These are phyloP conservation scores for Mortierella sp. DNA, from an alignment of 371 early-diverging fungal genomes.

Conservation along the genomic window DNA sequence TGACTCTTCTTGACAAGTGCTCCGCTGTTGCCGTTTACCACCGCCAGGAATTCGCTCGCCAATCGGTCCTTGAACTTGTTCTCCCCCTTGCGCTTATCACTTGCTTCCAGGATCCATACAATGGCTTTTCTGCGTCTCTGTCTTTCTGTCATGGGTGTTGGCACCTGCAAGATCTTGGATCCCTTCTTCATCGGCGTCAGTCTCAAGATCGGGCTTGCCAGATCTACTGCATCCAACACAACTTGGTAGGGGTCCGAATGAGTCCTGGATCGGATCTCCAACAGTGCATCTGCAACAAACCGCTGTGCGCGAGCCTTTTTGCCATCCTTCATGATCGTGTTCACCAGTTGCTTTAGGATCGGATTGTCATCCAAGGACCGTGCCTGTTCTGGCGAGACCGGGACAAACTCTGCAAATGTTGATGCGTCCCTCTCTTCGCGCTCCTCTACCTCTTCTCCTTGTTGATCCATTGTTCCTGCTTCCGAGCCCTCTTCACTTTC, in stretches of 20 bases:
- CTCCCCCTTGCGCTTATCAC: constrained; percentile 68
- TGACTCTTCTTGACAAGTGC: constrained; percentile 71
- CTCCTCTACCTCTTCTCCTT: constrained; percentile 1
- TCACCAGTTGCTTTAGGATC: constrained; percentile 80
- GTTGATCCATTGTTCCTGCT: constrained; percentile 4
- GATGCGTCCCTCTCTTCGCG: background rate
- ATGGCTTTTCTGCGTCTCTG: constrained; percentile 87
- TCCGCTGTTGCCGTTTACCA: constrained; percentile 78
- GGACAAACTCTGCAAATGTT: constrained; percentile 26
- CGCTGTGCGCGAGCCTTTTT: constrained; percentile 83
- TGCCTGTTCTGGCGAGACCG: constrained; percentile 22
- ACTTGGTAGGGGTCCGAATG: constrained; percentile 73
- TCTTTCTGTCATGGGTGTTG: constrained; percentile 81
- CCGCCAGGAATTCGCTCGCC: constrained; percentile 83
- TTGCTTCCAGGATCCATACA: constrained; percentile 89
- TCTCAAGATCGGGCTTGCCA: constrained; percentile 82
- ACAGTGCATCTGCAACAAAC: constrained; percentile 74
- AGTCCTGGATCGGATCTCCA: constrained; percentile 72
- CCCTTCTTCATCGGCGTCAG: constrained; percentile 77
- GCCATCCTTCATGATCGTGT: constrained; percentile 89
- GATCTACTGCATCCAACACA: constrained; percentile 78
- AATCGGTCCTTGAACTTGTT: constrained; percentile 77
- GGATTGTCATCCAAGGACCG: constrained; percentile 66
- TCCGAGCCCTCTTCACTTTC: background rate
- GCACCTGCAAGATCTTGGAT: constrained; percentile 84